Conservation (phyloP, 371 early-diverging fungal species). For the Apophysomyces ossiformis region DNA sequence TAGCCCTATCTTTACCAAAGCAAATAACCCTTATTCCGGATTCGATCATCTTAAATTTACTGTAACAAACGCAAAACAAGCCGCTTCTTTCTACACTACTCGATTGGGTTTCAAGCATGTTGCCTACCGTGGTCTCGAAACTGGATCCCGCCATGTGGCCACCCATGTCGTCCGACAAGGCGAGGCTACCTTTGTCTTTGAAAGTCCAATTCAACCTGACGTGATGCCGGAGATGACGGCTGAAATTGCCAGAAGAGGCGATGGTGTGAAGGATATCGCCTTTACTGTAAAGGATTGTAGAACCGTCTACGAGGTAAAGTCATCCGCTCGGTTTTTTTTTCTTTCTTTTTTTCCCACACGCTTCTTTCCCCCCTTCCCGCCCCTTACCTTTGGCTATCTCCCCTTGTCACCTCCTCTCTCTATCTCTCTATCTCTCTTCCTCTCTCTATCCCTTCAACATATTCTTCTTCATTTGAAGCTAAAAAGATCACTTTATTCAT, state of each 20-base stretch:
- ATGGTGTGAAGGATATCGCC: constrained; percentile 94
- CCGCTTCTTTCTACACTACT: constrained; percentile 89
- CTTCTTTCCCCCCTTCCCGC: too few species aligned
- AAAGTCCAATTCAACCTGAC: constrained; percentile 90
- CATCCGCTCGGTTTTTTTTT: neutral
- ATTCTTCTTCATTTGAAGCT: too few species aligned
- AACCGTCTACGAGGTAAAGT: constrained; percentile 64
- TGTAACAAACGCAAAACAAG: constrained; percentile 95
- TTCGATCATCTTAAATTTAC: constrained; percentile 85
- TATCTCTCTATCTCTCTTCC: too few species aligned
- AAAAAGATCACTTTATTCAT: neutral
- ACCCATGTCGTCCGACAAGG: constrained; percentile 88
- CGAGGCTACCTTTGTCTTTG: constrained; percentile 86
- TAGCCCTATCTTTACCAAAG: constrained; percentile 19
- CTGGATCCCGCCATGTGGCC: constrained; percentile 86
- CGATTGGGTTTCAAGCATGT: constrained; percentile 91
- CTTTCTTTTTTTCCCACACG: too few species aligned
- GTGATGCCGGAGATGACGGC: constrained; percentile 70
- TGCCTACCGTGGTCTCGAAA: constrained; percentile 96
- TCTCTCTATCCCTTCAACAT: too few species aligned
- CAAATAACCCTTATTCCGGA: constrained; percentile 42
- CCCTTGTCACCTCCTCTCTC: too few species aligned
- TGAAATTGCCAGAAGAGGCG: constrained; percentile 86
- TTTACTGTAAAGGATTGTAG: constrained; percentile 90
- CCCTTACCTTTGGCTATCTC: too few species aligned